A percentile compares a stretch with the other conserved stretches of the same genome.
phyloP scores from a whole-genome alignment of 768 basidiomycete genomes.

The Amanita rimosa region DNA sequence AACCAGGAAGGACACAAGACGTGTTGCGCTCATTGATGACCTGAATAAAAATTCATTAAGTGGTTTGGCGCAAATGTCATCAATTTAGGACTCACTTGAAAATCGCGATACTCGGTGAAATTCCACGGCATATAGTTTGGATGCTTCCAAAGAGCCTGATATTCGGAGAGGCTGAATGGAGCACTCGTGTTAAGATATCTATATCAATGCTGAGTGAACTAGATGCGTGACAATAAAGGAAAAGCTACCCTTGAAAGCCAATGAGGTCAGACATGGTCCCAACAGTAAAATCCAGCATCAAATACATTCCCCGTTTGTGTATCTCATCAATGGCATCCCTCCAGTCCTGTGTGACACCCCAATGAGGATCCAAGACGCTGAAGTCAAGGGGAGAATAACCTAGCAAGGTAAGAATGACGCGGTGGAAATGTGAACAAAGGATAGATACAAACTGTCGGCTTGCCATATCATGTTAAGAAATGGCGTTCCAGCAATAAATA shows the following conservation, averaged over 20 bases:
- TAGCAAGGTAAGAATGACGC: slow-evolving; percentile 17
- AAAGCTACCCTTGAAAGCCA: slow-evolving; percentile 63
- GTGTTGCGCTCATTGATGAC: slow-evolving; percentile 59
- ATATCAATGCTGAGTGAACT: slow-evolving; percentile 6
- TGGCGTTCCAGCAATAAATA: slow-evolving; percentile 89
- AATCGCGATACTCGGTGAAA: slow-evolving; percentile 77
- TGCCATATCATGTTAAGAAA: slow-evolving; percentile 98
- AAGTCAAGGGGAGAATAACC: slow-evolving; percentile 94
- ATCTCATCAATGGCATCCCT: slow-evolving; percentile 59
- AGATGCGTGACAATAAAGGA: slow-evolving; percentile 3
- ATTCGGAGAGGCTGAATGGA: slow-evolving; percentile 69
- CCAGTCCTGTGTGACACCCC: slow-evolving; percentile 82
- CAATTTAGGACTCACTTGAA: slow-evolving; percentile 33
- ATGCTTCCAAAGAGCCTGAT: slow-evolving; percentile 61
- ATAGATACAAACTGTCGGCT: slow-evolving; percentile 67
- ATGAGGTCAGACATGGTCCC: slow-evolving; percentile 87
- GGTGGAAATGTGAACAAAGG: not conserved
- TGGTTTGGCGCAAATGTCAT: not conserved
- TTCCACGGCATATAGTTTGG: slow-evolving; percentile 79
- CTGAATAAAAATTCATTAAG: slow-evolving; percentile 20
- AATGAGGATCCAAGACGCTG: slow-evolving; percentile 84
- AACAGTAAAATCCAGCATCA: slow-evolving; percentile 91
- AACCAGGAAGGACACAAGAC: slow-evolving; percentile 64
- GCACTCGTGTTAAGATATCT: slow-evolving; percentile 74
- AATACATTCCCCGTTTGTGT: slow-evolving; percentile 78